Base-by-base conservation (phyloP, 306 rosid species). In the Benincasa hispida region DNA sequence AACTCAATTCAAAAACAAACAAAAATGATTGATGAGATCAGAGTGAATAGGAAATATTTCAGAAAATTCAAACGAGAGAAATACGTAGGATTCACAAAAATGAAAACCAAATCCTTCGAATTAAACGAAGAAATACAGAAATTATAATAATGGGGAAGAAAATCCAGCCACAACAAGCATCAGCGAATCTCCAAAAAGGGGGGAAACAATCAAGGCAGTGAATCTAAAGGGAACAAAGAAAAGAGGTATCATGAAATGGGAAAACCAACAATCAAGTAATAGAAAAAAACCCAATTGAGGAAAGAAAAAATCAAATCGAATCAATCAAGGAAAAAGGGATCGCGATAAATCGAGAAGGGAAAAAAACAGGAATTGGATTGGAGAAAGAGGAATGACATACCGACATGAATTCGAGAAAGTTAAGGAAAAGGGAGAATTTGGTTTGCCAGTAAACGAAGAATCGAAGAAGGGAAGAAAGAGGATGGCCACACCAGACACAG, bases 341-440 rank as follows among this genome's bases (percentile, higher is more conserved):
- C 34, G 51, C 8, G 69, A 72, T 0, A 72, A 69, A 41, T 61
- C 0, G n/a, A 24, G 21, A 11, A 15, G 50, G 32, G 32, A 1
- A 2, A 79, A 2, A 72, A 11, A 59, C 21, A 1, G 28, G 39
- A 65, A 27, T 18, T 17, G 81, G 54, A 32, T 66, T 6, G 21
- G 21, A 50, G 57, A 63, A 55, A 50, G 65, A 51, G 37, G 22
- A 80, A 56, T 34, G 35, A 82, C 97, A 56, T 93, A 93, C 98
- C 97, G 98, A 90, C 98, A 93, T 93, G 87, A 91, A 90, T 87
- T 76, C 88, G 76, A 76, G 76, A 77, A 67, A 84, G 74, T 51
- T 59, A 75, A 27, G 30, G 27, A 22, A 59, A 47, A 18, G 62
- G 34, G 72, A 81, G 25, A 45, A 13, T 24, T 69, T 14, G 18